phyloP scores from a whole-genome alignment of 2,329 filamentous ascomycete species.

The Huntiella abstrusa region DNA sequence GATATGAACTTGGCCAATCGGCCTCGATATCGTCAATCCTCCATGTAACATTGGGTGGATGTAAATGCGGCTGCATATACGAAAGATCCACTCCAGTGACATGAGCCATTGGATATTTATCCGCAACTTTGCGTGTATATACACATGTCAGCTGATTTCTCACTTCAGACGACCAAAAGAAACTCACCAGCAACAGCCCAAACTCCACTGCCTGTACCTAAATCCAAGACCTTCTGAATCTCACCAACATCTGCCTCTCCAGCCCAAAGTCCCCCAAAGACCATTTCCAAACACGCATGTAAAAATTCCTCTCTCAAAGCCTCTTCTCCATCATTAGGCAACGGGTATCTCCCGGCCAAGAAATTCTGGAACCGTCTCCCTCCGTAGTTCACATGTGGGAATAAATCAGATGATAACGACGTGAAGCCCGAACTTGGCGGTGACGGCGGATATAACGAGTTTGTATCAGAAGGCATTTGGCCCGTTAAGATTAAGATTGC shows the following conservation, averaged over 20 bases:
- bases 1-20: conserved; percentile 20
- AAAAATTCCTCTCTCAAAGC: conserved; percentile 29
- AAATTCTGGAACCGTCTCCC: conserved; percentile 31
- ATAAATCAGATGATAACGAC: conserved; percentile 19
- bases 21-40: conserved; percentile 22
- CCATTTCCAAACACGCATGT: conserved; percentile 29
- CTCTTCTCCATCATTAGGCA: conserved; percentile 34
- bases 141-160: neutral
- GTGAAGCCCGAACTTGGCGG: conserved; percentile 23
- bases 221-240: conserved; percentile 30
- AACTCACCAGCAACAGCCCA: conserved; percentile 35
- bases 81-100: conserved; percentile 28
- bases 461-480: neutral
- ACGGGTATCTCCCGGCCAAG: conserved; percentile 26
- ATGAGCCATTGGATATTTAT: conserved; percentile 25
- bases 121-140: conserved; percentile 21
- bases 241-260: conserved; percentile 24
- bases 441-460: conserved; percentile 23
- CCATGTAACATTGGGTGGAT: conserved; percentile 39
- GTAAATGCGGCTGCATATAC: conserved; percentile 25
- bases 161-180: neutral
- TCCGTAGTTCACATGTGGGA: conserved; percentile 21
- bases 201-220: conserved; percentile 31
- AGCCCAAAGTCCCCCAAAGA: conserved; percentile 24
- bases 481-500: too few relatives aligned